Percentiles rank a stretch among this genome's conserved stretches.
Conservation (phyloP, 495 filamentous ascomycete genomes). For the Halenospora varia region DNA sequence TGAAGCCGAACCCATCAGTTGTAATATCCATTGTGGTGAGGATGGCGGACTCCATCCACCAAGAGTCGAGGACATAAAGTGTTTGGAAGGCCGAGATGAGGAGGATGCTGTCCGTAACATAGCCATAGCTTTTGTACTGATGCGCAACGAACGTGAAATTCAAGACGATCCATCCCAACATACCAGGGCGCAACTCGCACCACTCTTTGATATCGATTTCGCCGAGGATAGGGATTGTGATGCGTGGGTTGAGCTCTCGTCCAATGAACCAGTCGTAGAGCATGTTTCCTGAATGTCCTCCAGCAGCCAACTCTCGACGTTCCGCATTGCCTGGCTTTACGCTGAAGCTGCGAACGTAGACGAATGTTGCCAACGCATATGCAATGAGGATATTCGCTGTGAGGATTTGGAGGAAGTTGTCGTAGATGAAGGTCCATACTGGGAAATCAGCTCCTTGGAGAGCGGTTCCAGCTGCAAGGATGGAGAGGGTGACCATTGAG, state of each 20-base stretch:
- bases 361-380: constrained; percentile 61
- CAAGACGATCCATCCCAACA: constrained; percentile 85
- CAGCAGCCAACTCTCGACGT: constrained; percentile 72
- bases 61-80: constrained; percentile 79
- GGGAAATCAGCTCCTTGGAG: constrained; percentile 75
- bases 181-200: constrained; percentile 85
- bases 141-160: constrained; percentile 82
- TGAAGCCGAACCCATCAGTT: constrained; percentile 92
- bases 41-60: constrained; percentile 89
- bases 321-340: constrained; percentile 68
- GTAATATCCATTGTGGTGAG: constrained; percentile 96
- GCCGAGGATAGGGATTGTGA: constrained; percentile 72
- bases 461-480: constrained; percentile 68
- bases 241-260: constrained; percentile 89
- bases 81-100: constrained; percentile 75
- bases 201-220: constrained; percentile 88
- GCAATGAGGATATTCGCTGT: constrained; percentile 78
- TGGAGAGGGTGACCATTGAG: constrained; percentile 61
- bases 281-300: constrained; percentile 78
- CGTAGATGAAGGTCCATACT: constrained; percentile 88
- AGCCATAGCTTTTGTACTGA: constrained; percentile 81
- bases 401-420: constrained; percentile 83
- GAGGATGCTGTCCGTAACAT: constrained; percentile 82
- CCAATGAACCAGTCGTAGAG: constrained; percentile 98
- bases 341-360: constrained; percentile 77